Evolutionary conservation across 805 yeast species (phyloP).

Genomic region (Monosporozyma servazzii): DNA sequence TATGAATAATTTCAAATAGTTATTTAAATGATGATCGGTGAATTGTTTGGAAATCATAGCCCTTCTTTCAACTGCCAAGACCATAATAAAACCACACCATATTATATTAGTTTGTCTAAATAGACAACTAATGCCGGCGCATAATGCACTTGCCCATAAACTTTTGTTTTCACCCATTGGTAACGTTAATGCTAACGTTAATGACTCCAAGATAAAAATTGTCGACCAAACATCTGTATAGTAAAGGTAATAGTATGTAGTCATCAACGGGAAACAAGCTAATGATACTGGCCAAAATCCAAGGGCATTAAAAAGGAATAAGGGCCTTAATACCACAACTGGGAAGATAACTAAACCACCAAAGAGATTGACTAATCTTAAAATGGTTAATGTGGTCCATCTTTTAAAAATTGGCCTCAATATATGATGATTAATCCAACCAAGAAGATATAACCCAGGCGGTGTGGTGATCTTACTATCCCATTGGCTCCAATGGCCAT

Average conservation of each 20-base stretch:
- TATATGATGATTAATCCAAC: constrained; percentile 30
- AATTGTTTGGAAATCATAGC: constrained; percentile 36
- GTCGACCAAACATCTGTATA: constrained; percentile 95
- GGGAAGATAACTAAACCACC: constrained; percentile 57
- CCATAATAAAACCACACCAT: constrained; percentile 64
- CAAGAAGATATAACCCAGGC: constrained; percentile 71
- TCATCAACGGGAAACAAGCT: constrained; percentile 57
- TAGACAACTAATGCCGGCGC: constrained; percentile 55
- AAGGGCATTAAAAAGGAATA: constrained; percentile 33
- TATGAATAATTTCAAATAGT: constrained; percentile 33
- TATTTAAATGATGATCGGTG: constrained; percentile 30
- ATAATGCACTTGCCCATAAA: constrained; percentile 39
- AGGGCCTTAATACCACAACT: constrained; percentile 33
- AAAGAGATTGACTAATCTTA: constrained; percentile 52
- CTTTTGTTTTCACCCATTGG: constrained; percentile 31
- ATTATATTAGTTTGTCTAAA: constrained; percentile 88
- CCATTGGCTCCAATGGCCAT: constrained; percentile 59
- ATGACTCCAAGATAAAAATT: constrained; percentile 48
- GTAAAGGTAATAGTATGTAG: constrained; percentile 65
- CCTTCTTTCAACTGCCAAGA: constrained; percentile 44
- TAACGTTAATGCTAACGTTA: constrained; percentile 38
- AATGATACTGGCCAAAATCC: constrained; percentile 38
- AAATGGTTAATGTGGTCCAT: constrained; percentile 28
- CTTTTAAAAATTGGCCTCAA: constrained; percentile 15
- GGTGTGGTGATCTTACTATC: constrained; percentile 93